These are phyloP conservation scores for Phytophthora cajani DNA, from an alignment of 352 stramenopile species.

Conservation along the genomic window DNA sequence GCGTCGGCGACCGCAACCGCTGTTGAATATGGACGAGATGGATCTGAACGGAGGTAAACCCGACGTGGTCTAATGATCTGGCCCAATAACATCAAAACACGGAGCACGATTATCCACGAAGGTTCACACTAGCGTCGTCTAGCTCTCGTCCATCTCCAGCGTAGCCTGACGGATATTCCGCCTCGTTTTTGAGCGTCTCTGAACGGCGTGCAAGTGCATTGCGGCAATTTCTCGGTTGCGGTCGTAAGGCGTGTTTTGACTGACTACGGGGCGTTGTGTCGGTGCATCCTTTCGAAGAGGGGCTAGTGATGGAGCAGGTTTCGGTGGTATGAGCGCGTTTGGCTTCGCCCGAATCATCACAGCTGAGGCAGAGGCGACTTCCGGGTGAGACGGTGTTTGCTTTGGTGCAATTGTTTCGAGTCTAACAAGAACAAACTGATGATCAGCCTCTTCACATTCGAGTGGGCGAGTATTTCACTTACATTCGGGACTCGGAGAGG, in stretches of 20 bases:
- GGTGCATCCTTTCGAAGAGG: slow-evolving; percentile 24
- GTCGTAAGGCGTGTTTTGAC: slow-evolving; percentile 40
- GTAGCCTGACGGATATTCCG: slow-evolving; percentile 36
- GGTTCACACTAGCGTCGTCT: slow-evolving; percentile 1
- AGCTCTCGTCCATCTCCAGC: slow-evolving; percentile 42
- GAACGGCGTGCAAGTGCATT: slow-evolving; percentile 62
- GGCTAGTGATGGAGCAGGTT: slow-evolving; percentile 11
- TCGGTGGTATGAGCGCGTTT: slow-evolving; percentile 4
- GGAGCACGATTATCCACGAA: background rate
- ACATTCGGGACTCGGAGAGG: slow-evolving; percentile 46
- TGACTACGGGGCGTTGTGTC: slow-evolving; percentile 19
- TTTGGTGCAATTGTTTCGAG: slow-evolving; percentile 21
- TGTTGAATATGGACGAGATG: slow-evolving; percentile 18
- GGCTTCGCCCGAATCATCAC: slow-evolving; percentile 11
- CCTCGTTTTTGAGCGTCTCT: slow-evolving; percentile 55
- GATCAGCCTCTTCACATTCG: background rate
- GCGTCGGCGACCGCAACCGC: slow-evolving; percentile 22
- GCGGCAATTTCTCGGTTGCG: slow-evolving; percentile 73
- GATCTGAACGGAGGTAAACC: slow-evolving; percentile 7
- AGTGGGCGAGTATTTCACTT: slow-evolving; percentile 22
- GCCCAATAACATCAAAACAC: slow-evolving; percentile 1
- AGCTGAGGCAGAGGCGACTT: slow-evolving; percentile 3
- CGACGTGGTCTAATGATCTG: slow-evolving; percentile 21
- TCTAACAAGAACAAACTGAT: slow-evolving; percentile 12
- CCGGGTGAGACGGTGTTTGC: background rate